phyloP scores from a whole-genome alignment of 2,329 filamentous ascomycete species.

The Fragosphaeria purpurea region DNA sequence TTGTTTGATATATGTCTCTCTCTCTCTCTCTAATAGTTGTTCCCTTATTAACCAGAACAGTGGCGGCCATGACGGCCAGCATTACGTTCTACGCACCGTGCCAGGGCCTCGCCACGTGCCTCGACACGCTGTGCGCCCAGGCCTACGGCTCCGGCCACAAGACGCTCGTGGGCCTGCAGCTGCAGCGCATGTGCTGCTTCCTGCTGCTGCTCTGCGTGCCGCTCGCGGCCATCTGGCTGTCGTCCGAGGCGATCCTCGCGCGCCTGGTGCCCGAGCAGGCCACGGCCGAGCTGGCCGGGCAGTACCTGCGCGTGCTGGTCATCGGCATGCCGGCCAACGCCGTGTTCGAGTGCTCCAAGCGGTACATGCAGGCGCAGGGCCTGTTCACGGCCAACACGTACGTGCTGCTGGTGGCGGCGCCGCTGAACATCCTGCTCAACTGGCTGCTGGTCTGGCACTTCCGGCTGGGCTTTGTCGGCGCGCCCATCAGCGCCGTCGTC shows the following conservation, averaged over 20 bases:
- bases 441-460: slow-evolving; percentile 69
- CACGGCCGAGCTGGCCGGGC: slow-evolving; percentile 60
- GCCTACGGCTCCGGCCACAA: slow-evolving; percentile 88
- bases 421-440: slow-evolving; percentile 67
- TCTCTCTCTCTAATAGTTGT: neutral
- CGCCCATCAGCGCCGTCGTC: slow-evolving; percentile 65
- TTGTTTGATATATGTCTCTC: neutral
- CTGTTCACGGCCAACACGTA: slow-evolving; percentile 73
- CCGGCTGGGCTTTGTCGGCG: slow-evolving; percentile 61
- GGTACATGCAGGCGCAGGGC: slow-evolving; percentile 75
- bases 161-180: slow-evolving; percentile 74
- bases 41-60: slow-evolving; percentile 11
- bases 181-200: slow-evolving; percentile 74
- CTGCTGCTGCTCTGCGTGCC: slow-evolving; percentile 60
- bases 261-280: slow-evolving; percentile 60
- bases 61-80: slow-evolving; percentile 69
- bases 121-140: slow-evolving; percentile 89
- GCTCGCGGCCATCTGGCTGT: slow-evolving; percentile 59
- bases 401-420: slow-evolving; percentile 65
- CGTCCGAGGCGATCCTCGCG: slow-evolving; percentile 53
- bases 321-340: slow-evolving; percentile 66
- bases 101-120: slow-evolving; percentile 76
- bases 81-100: slow-evolving; percentile 71
- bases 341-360: slow-evolving; percentile 65
- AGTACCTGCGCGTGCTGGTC: slow-evolving; percentile 62